Evolutionary conservation across 768 basidiomycete species (phyloP).

Genomic region (Boletus tomentosulus): DNA sequence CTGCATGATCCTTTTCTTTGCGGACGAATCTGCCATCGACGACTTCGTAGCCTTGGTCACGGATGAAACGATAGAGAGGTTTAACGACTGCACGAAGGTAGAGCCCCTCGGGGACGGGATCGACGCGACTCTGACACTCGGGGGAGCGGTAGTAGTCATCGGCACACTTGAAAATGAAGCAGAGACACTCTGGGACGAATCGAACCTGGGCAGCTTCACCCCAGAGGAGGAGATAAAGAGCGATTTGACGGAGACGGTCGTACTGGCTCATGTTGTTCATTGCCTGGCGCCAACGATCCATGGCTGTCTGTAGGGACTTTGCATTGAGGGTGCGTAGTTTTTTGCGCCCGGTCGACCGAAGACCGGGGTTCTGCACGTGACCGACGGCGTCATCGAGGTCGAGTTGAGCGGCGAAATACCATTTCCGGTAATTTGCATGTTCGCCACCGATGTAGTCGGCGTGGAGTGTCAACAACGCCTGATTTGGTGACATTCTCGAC

Average conservation of each 20-base stretch:
- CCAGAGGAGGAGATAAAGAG: constrained; percentile 94
- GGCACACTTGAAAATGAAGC: constrained; percentile 99
- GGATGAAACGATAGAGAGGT: constrained; percentile 92
- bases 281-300: constrained; percentile 92
- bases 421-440: constrained; percentile 98
- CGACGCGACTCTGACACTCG: constrained; percentile 92
- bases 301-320: constrained; percentile 74
- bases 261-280: constrained; percentile 99
- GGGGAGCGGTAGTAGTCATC: constrained; percentile 99
- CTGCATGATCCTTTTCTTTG: constrained; percentile 87
- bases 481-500: constrained; percentile 94
- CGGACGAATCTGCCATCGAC: constrained; percentile 93
- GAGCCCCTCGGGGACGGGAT: constrained; percentile 92
- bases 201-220: constrained; percentile 98
- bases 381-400: constrained; percentile 98
- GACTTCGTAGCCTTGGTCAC: constrained; percentile 97
- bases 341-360: constrained; percentile 65
- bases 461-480: constrained; percentile 91
- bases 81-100: constrained; percentile 89
- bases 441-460: constrained; percentile 99
- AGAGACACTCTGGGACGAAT: constrained; percentile 93
- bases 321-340: constrained; percentile 52
- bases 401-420: constrained; percentile 99
- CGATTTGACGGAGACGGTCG: constrained; percentile 93
- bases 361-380: constrained; percentile 84